Evolutionary conservation across 2,329 filamentous ascomycete species (phyloP).

Genomic region (Fonsecaea pugnacius): DNA sequence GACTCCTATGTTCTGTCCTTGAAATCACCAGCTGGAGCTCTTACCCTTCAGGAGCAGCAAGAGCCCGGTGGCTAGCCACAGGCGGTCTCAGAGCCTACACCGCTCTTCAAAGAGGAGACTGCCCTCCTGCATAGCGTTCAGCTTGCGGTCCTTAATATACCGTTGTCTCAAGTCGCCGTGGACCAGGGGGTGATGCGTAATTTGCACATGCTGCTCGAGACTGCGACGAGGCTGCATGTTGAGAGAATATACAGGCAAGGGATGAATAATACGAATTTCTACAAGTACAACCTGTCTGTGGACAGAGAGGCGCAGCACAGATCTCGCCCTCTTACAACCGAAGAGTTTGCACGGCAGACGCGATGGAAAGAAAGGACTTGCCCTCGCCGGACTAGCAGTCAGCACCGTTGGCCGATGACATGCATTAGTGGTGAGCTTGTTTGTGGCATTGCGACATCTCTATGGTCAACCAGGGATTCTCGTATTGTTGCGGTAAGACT

Average conservation of each 20-base stretch:
- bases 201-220: neutral
- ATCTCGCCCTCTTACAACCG: constrained; percentile 5
- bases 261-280: constrained; percentile 1
- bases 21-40: constrained; percentile 11
- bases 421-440: constrained; percentile 32
- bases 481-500: constrained; percentile 20
- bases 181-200: neutral
- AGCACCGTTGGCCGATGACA: constrained; percentile 29
- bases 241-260: neutral
- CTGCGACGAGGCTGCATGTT: constrained; percentile 18
- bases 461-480: neutral
- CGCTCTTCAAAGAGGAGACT: constrained; percentile 22
- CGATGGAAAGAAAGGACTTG: constrained; percentile 24
- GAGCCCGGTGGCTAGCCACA: constrained; percentile 13
- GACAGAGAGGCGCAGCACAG: constrained; percentile 25
- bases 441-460: constrained; percentile 6
- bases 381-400: constrained; percentile 22
- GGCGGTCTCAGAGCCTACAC: constrained; percentile 22
- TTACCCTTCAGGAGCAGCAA: constrained; percentile 19
- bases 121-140: constrained; percentile 16
- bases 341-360: constrained; percentile 11
- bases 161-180: neutral
- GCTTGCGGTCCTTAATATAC: constrained; percentile 10
- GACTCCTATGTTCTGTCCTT: constrained; percentile 3
- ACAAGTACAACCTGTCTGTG: neutral